Base-by-base conservation (phyloP, 805 yeast species). In the Tetrapisispora fleetii region DNA sequence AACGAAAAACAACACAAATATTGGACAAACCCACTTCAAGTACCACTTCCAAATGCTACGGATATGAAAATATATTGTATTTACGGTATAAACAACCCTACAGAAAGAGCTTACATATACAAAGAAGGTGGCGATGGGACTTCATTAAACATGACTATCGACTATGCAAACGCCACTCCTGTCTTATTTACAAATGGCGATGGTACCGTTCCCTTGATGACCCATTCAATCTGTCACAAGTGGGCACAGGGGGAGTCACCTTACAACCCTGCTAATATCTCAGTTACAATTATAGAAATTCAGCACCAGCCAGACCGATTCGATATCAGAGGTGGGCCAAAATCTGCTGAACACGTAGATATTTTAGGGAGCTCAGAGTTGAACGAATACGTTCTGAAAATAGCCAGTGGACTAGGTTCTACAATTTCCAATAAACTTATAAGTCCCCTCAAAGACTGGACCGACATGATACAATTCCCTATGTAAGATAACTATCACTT, bases 271-370 rank as follows among this genome's bases (percentile, higher is more conserved):
- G 95, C 85, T 1, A 74, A 76, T 9, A 67, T 79, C 1, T 59
- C 72, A 18, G 95, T 91, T 19, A 90, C 79, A 21, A 74, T 89
- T 44, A 96, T 91, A 14, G 99, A 93, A 67, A 83, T 93, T 71
- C 77, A 78, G 58, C 96, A 93, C 60, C 95, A 90, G 62, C 99
- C 99, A 0, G 95, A 87, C 60, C 71, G 86, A 55, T 89, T 85
- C 58, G 99, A 93, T 68, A 85, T 93, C 33, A 77, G 99, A 54
- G 99, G 99, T 24, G 99, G 99, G 14, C 95, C 96, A 11, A 85
- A 85, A 63, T 91, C 97, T 0, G 97, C 98, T 1, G 99, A 93
- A 59, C 99, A 93, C 65, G 99, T 93, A 28, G 99, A 93, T 63
- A 90, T 93, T 43, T 72, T 93, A 43, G 99, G 99, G 2, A 81